phyloP scores from a whole-genome alignment of 495 filamentous ascomycete species.

The Lichina pygmaea region DNA sequence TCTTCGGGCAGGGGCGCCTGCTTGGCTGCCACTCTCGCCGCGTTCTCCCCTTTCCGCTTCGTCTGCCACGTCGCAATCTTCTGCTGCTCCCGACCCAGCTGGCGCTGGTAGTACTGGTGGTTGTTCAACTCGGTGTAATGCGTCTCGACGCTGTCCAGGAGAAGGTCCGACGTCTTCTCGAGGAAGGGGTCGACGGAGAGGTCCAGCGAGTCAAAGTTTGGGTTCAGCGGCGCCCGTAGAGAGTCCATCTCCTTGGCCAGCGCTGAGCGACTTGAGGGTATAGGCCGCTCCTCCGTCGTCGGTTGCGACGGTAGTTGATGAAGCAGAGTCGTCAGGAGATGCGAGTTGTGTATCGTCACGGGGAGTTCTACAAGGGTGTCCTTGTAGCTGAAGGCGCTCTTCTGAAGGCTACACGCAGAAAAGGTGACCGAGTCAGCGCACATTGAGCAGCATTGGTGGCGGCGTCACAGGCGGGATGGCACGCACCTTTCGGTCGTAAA shows the following conservation, averaged over 20 bases:
- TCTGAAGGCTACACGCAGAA: slow-evolving; percentile 39
- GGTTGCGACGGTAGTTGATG: slow-evolving; percentile 53
- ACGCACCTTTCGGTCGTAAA: slow-evolving; percentile 82
- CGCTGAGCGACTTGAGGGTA: slow-evolving; percentile 51
- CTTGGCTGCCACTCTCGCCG: slow-evolving; percentile 56
- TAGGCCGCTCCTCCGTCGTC: slow-evolving; percentile 29
- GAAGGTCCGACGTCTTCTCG: slow-evolving; percentile 91
- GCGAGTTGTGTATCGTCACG: slow-evolving; percentile 83
- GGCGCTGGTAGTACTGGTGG: slow-evolving; percentile 92
- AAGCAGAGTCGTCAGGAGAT: slow-evolving; percentile 82
- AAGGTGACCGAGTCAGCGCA: neutral
- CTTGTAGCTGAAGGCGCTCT: slow-evolving; percentile 74
- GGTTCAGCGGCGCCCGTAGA: slow-evolving; percentile 37
- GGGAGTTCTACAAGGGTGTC: slow-evolving; percentile 85
- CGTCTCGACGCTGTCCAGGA: slow-evolving; percentile 85
- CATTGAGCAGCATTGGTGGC: too few species aligned
- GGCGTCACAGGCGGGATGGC: too few species aligned
- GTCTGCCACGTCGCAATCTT: slow-evolving; percentile 91
- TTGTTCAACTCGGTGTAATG: slow-evolving; percentile 98
- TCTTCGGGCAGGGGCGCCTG: slow-evolving; percentile 77
- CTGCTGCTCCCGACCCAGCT: slow-evolving; percentile 78
- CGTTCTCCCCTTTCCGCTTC: slow-evolving; percentile 90
- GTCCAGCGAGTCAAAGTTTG: slow-evolving; percentile 67
- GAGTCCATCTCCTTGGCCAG: slow-evolving; percentile 25
- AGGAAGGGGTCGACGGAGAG: slow-evolving; percentile 91